Evolutionary conservation across 2,329 filamentous ascomycete species (phyloP), one percentile per base, ranked within the genome.

Genomic region (Colletotrichum endophyticum): DNA sequence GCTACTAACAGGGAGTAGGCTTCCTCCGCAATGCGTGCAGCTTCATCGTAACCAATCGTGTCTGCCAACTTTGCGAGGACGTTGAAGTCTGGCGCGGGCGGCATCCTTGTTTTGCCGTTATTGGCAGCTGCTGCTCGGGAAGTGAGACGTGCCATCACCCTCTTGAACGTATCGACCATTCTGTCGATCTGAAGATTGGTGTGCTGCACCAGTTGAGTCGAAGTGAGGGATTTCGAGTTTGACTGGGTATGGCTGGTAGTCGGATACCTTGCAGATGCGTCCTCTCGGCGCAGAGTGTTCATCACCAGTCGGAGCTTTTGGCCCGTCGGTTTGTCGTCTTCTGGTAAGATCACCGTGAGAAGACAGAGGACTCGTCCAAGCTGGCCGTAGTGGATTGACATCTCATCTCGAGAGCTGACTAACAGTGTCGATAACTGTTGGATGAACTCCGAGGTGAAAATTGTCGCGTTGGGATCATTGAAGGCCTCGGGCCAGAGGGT

Each of bases 391-490:
- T 0, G 8, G 19, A 44, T 11, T n/a, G 39, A n/a, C 19, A 11
- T 44, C 0, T 11, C 19, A 6, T 4, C 39, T 44, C 0, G 39
- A 44, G 39, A 44, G 39, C 19, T 44, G 39, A n/a, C 39, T 0
- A 44, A 44, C 39, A 44, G 39, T 0, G 39, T 44, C 39, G 16
- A 44, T 0, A 44, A 44, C 8, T 44, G 36, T 19, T 44, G 16
- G 16, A 44, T 0, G 36, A n/a, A 44, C 0, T 44, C 36, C 36
- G 36, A 16, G 36, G 0, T 44, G 36, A 44, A 0, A 3, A 19
- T n/a, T 11, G 36, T 0, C 36, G 16, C 36, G 0, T 44, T 9
- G 5, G 36, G 36, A 0, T 11, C 0, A 11, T 11, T 0, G 36
- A 44, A 44, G 16, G 8, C 0, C 8, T 0, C 0, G 8, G 36